Conservation (phyloP, 169 alveolate genomes). For the Plasmodium gaboni region DNA sequence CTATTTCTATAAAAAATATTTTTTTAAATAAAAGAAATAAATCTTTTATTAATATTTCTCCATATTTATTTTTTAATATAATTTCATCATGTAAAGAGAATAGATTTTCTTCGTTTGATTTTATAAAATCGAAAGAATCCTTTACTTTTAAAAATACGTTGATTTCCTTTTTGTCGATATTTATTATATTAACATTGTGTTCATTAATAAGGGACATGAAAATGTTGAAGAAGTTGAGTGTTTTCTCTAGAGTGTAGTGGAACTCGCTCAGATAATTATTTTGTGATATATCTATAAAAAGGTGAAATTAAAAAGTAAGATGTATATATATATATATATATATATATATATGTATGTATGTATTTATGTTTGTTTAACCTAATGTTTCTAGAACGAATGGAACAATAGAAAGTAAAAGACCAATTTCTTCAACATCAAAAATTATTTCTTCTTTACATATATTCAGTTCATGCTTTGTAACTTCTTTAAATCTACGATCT, state of each 20-base stretch:
- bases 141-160: conserved; percentile 44
- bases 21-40: conserved; percentile 37
- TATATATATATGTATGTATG: no score
- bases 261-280: conserved; percentile 14
- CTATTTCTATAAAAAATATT: conserved; percentile 15
- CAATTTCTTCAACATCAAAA: conserved; percentile 19
- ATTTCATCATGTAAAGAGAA: conserved; percentile 48
- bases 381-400: conserved; percentile 37
- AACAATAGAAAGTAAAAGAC: conserved; percentile 23
- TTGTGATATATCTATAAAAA: conserved; percentile 6
- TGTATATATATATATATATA: no score
- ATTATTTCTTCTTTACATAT: conserved; percentile 17
- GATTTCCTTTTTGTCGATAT: conserved; percentile 54
- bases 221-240: conserved; percentile 25
- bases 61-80: conserved; percentile 59
- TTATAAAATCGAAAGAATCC: conserved; percentile 11
- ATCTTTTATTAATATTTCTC: conserved; percentile 17
- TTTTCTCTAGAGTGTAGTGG: conserved; percentile 6
- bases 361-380: conserved; percentile 2
- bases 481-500: conserved; percentile 6
- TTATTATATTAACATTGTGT: conserved; percentile 4
- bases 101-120: conserved; percentile 29
- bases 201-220: conserved; percentile 21
- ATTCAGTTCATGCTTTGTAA: conserved; percentile 9
- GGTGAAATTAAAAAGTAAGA: not conserved